Base-by-base conservation (phyloP, 225 moss, liverwort and hornwort species). In the Physcomitrellopsis africana region DNA sequence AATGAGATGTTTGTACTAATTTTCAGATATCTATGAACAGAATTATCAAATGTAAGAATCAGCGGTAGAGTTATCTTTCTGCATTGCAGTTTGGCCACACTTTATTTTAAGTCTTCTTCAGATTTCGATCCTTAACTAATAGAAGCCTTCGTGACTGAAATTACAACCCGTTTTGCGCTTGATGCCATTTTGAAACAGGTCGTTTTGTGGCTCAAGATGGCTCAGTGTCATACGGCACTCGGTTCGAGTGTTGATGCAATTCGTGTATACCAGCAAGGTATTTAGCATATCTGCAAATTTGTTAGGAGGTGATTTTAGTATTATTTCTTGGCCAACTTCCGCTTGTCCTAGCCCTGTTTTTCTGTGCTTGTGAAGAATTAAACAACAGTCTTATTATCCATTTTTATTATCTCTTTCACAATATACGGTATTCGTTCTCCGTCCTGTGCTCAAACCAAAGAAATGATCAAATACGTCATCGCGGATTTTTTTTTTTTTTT, bases 201-300 rank as follows among this genome's bases (percentile, higher is more conserved):
- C 44, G 79, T 84, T 26, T 82, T 93, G 73, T 89, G 89, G 82
- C 82, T 93, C 23, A 99, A 95, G 73, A 74, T 99, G 74, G 95
- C 93, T 70, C 87, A 93, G 60, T 95, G 92, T 75, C 86, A 95
- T 67, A 82, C 82, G 74, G 85, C 92, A 15, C 27, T 87, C 20
- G 69, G 86, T 65, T 84, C 83, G 43, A 72, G 68, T 62, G 76
- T 45, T 44, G 84, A 85, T 88, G 95, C 95, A 61, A 89, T 89
- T 76, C 86, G 74, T 63, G 85, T 92, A 16, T 99, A 93, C 68
- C 78, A 78, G 72, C 91, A 88, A 92, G 95, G 93, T 96, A 72
- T 37, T 72, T 73, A 64, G 42, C 46, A 52, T 51, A 46, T 42
- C 18, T 72, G 62, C 52, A 64, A 46, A 15, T 41, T 41, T 69